Base-by-base conservation (phyloP, 805 yeast species). In the Hanseniaspora pseudoguilliermondii region DNA sequence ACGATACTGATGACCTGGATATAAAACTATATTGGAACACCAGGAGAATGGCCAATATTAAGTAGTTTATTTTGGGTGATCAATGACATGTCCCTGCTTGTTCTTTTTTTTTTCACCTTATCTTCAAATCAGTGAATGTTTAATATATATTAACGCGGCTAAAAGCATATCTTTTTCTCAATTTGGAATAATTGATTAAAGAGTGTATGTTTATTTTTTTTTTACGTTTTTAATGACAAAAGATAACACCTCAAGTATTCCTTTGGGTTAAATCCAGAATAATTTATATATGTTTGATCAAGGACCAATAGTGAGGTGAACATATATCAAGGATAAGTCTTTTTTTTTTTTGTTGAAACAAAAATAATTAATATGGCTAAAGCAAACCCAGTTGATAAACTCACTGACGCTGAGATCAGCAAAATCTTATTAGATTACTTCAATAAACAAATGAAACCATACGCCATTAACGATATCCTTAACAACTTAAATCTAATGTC, bases 1-100 rank as follows among this genome's bases (percentile, higher is more conserved):
- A 87, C 61, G 83, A 84, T 65, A 85, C 96, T 2, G 95, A 87
- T 65, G 78, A 79, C 54, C 75, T 89, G 65, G 97, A 91, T 68
- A 83, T 87, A 57, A 83, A 83, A 65, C 83, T 91, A 53, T 90
- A 86, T 65, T 73, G 84, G 71, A 86, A 86, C 65, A 83, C 84
- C 36, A 76, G 83, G 20, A 78, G 86, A 57, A 73, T 86, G 66
- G 77, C 81, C 48, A 74, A 79, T 60, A 79, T 80, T 51, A 69
- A 75, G 41, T 77, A 66, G 59, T 29, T 39, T 44, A 11, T 16
- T 16, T 29, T 25, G n/a, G 47, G 18, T 25, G 9, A 32, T 5
- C 2, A 32, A 32, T 32, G 8, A 11, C 20, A 16, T 35, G 16
- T 34, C 7, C 3, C 16, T 27, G 9, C 29, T 5, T 27, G 2